Percentiles rank a stretch among this genome's conserved stretches.
phyloP scores from a whole-genome alignment of 1,139 yeast genomes.

The Hyphopichia khmerensis region DNA sequence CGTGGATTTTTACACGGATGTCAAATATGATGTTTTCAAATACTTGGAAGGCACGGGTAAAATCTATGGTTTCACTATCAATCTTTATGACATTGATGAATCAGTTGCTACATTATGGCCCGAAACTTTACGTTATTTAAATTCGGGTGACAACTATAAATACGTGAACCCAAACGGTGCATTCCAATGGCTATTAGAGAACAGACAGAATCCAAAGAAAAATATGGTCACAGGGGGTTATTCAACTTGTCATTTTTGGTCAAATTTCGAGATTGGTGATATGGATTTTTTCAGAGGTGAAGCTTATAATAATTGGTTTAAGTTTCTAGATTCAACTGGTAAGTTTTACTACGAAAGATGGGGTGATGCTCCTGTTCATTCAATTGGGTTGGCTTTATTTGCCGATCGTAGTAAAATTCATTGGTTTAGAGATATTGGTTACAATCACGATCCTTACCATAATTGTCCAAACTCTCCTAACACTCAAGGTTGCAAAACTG shows the following conservation, averaged over 20 bases:
- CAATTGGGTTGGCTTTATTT: constrained; percentile 71
- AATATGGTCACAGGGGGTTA: constrained; percentile 58
- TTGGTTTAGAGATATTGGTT: constrained; percentile 89
- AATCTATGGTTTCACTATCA: constrained; percentile 68
- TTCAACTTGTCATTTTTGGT: constrained; percentile 88
- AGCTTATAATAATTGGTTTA: constrained; percentile 64
- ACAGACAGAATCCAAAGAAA: constrained; percentile 59
- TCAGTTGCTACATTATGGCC: constrained; percentile 69
- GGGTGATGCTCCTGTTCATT: constrained; percentile 93
- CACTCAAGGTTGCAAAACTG: constrained; percentile 25
- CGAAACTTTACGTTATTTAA: constrained; percentile 58
- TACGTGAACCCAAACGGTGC: constrained; percentile 61
- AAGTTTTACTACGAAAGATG: constrained; percentile 86
- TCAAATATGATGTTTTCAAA: constrained; percentile 75
- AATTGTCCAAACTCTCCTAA: constrained; percentile 61
- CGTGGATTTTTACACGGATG: constrained; percentile 62
- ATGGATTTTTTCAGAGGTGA: constrained; percentile 74
- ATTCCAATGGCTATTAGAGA: constrained; percentile 70
- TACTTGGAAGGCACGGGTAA: constrained; percentile 65
- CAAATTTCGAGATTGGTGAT: constrained; percentile 80
- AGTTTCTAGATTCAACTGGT: constrained; percentile 64
- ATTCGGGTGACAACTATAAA: constrained; percentile 56
- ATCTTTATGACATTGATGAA: constrained; percentile 66
- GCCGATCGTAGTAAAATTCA: constrained; percentile 69
- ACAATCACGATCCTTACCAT: constrained; percentile 68